Evolutionary conservation across 2,329 filamentous ascomycete species (phyloP), one percentile per base, ranked within the genome.

Genomic region (Ambrosiella cleistominuta): DNA sequence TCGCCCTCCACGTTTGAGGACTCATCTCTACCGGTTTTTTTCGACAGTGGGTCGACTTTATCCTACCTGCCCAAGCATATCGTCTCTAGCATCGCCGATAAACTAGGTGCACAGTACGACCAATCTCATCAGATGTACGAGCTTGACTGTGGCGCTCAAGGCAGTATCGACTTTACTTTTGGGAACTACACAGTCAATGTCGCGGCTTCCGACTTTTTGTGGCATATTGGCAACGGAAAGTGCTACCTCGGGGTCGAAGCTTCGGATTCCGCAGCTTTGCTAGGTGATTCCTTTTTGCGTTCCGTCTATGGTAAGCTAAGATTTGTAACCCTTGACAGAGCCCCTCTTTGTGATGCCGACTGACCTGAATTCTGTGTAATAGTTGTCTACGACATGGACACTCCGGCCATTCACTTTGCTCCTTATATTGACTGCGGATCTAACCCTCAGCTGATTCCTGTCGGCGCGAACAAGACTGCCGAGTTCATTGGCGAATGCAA

Each of bases 31-130:
- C 67, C 73, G 36, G 74, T 78, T 37, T 74, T 82, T 54, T 73
- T 86, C 35, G 82, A 86, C 68, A 82, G 79, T 12, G 85, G 85
- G 59, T 83, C 79, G 61, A 84, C 80, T 47, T 70, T 86, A 58
- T 83, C 78, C 67, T 80, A 83, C 62, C 74, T 88, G 1, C 85
- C 85, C 2, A 70, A 78, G 60, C 65, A 71, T 38, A 68, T 85
- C 60, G 75, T 79, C 60, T 62, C 68, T 36, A 63, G 67, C 38
- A 69, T 82, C 39, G 71, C 70, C 65, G 59, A 67, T 56, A 65
- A 71, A 63, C 60, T 80, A 7, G 72, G 71, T 57, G 74, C 77
- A 44, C 66, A 70, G 13, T 71, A 72, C 50, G 70, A 74, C 44
- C 45, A 65, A 1, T 63, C 68, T 36, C 64, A 70, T 2, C 73